These are phyloP conservation scores for Petunia axillaris DNA, from an alignment of 257 asterid species.

Conservation along the genomic window DNA sequence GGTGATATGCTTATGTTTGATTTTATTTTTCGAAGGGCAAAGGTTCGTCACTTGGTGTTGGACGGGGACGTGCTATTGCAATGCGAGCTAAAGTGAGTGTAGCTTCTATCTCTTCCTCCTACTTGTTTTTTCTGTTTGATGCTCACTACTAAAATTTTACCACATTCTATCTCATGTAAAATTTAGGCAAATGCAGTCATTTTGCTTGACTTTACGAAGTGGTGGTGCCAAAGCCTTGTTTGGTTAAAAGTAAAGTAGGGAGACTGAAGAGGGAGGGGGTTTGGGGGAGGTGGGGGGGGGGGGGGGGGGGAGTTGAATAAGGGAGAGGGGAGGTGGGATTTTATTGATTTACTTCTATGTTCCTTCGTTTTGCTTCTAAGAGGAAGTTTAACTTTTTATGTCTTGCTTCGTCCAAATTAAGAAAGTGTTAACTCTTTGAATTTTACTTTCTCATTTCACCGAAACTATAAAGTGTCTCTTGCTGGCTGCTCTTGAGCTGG, in stretches of 20 bases:
- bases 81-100: constrained; percentile 92
- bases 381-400: constrained; percentile 9
- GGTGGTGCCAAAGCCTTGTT: not conserved
- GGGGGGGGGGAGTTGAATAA: not conserved
- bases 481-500: constrained; percentile 9
- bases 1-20: constrained; percentile 29
- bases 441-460: not conserved
- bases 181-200: not conserved
- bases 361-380: not conserved
- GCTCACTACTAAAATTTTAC: not conserved
- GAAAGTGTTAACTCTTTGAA: constrained; percentile 9
- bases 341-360: not conserved
- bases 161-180: not conserved
- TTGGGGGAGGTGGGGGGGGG: not conserved
- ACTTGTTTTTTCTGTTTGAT: not conserved
- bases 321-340: not conserved
- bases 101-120: not conserved
- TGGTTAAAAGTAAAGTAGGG: not conserved
- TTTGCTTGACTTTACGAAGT: not conserved
- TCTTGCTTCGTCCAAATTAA: not conserved
- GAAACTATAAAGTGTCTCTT: not conserved
- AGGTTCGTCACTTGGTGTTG: constrained; percentile 93
- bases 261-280: not conserved
- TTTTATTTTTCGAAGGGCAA: constrained; percentile 67
- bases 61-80: constrained; percentile 98